Base-by-base conservation (phyloP, 257 asterid genomes). In the Nicotiana tomentosiformis region DNA sequence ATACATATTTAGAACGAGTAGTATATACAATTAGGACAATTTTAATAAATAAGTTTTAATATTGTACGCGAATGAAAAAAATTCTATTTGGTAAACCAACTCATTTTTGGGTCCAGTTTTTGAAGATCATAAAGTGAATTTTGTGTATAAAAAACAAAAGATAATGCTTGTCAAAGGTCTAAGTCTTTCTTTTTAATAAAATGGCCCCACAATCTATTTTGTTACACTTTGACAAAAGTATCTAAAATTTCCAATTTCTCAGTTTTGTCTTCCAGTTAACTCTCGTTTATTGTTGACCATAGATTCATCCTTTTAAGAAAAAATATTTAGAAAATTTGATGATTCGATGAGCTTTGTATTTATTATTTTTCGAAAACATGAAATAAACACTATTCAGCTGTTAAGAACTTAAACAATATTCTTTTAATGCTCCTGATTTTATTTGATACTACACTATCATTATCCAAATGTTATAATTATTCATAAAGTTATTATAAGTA, bases 161-260 rank as follows among this genome's bases (percentile, higher is more conserved):
- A 37, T 20, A 8, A 18, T 39, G 65, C 51, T 35, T 16, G 72
- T 20, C 29, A 57, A 57, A 37, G n/a, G 46, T 26, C 4, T 18
- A 58, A 10, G 77, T 20, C 83, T 77, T 83, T 77, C 23, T 83
- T 76, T 64, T n/a, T 12, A 32, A 37, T 12, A 69, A 35, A 49
- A 32, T 1, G 78, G 26, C 79, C n/a, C 84, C 56, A 10, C 18
- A 4, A 77, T 82, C 62, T 74, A 43, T 66, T 32, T 58, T 20
- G 7, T 20, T 12, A 72, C 6, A 20, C 20, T 72, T 57, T 57
- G 58, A 12, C 18, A 43, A 4, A 53, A 53, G 18, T 3, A 11
- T 14, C 58, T 53, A 2, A 5, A 57, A 57, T 18, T 57, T 57
- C n/a, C 10, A 18, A 1, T 57, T 57, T 57, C 26, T 17, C 56